Evolutionary conservation across 495 filamentous ascomycete species (phyloP).

Genomic region (Annulohypoxylon stygium): DNA sequence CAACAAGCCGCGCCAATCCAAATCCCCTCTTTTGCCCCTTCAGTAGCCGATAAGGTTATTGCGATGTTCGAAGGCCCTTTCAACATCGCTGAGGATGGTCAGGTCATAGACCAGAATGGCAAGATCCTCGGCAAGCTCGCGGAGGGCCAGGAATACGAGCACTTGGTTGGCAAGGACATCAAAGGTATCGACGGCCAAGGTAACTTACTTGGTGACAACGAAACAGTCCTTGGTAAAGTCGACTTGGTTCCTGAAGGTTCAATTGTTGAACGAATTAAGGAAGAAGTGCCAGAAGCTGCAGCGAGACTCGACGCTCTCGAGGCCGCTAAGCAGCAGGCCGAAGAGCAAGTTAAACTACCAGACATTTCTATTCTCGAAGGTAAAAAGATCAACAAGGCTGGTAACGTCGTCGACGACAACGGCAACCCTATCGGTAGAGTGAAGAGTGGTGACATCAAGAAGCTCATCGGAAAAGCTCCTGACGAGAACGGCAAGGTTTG

Average conservation of each 20-base stretch:
- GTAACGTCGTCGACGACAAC: conserved; percentile 77
- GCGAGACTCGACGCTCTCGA: conserved; percentile 53
- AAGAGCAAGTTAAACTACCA: conserved; percentile 57
- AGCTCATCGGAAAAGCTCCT: conserved; percentile 74
- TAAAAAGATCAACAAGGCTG: conserved; percentile 80
- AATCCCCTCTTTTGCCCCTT: conserved; percentile 43
- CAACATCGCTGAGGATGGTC: conserved; percentile 69
- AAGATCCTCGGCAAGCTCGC: conserved; percentile 75
- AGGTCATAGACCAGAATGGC: conserved; percentile 75
- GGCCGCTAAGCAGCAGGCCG: conserved; percentile 71
- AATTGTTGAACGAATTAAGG: conserved; percentile 44
- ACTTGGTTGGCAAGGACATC: conserved; percentile 76
- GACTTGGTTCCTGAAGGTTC: conserved; percentile 65
- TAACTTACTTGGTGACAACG: conserved; percentile 77
- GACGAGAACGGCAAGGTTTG: conserved; percentile 82
- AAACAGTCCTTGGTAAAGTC: conserved; percentile 74
- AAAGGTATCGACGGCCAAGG: conserved; percentile 78
- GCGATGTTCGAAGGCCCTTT: conserved; percentile 51
- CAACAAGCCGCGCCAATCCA: conserved; percentile 63
- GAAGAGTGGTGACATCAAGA: conserved; percentile 74
- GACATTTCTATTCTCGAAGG: conserved; percentile 76
- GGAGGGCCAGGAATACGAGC: conserved; percentile 71
- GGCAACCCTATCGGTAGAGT: conserved; percentile 79
- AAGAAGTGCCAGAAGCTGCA: conserved; percentile 68
- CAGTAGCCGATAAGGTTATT: conserved; percentile 45